Evolutionary conservation across 2,329 filamentous ascomycete genomes (phyloP).

Genomic region (Aspergillus texensis): DNA sequence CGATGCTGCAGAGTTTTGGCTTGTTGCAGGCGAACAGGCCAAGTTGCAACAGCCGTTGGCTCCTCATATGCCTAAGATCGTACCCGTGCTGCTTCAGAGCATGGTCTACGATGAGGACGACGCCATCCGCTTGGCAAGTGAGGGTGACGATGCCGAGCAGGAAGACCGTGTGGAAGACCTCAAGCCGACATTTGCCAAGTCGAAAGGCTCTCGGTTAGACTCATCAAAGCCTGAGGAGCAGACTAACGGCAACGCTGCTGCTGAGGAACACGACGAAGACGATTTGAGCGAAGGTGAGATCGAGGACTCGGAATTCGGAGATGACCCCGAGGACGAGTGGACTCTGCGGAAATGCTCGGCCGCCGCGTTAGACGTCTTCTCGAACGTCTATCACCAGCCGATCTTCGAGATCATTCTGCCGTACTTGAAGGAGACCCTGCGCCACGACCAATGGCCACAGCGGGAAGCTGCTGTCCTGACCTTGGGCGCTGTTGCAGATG

Average conservation of each 20-base stretch:
- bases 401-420: conserved; percentile 92
- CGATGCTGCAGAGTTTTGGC: conserved; percentile 97
- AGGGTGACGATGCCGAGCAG: conserved; percentile 85
- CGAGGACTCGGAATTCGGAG: conserved; percentile 69
- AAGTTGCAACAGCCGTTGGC: conserved; percentile 74
- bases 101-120: conserved; percentile 98
- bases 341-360: conserved; percentile 96
- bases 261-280: conserved; percentile 61
- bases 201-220: conserved; percentile 61
- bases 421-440: conserved; percentile 87
- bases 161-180: conserved; percentile 91
- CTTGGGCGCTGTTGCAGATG: conserved; percentile 90
- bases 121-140: conserved; percentile 79
- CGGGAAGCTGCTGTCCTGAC: conserved; percentile 93
- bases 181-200: conserved; percentile 85
- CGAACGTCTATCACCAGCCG: conserved; percentile 81
- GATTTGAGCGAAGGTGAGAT: conserved; percentile 88
- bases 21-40: conserved; percentile 86
- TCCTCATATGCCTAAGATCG: conserved; percentile 79
- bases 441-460: conserved; percentile 85
- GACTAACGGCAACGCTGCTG: conserved; percentile 47
- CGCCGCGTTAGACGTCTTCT: conserved; percentile 90
- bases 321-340: conserved; percentile 88
- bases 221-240: conserved; percentile 50
- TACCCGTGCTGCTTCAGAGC: conserved; percentile 86